Percentiles rank a stretch among this genome's conserved stretches.
These are phyloP conservation scores for Pleurozium schreberi DNA, from an alignment of 225 moss, liverwort and hornwort genomes.

Conservation along the genomic window DNA sequence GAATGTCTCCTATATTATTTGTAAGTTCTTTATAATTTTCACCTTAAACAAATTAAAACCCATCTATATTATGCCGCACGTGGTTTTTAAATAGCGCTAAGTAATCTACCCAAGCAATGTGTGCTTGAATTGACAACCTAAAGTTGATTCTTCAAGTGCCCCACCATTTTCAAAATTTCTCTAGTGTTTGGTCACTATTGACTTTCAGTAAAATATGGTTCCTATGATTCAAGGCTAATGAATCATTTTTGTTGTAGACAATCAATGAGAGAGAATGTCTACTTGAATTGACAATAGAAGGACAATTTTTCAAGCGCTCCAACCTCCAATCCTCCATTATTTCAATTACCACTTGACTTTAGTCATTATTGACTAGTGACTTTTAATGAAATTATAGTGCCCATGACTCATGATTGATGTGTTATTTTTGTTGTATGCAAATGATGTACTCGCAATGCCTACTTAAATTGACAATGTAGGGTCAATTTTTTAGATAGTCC, in stretches of 20 bases:
- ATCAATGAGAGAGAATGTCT: not conserved
- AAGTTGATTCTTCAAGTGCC: not conserved
- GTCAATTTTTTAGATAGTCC: not conserved
- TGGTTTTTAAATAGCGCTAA: too few relatives aligned
- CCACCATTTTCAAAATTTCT: not conserved
- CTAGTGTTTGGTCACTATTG: not conserved
- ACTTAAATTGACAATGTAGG: not conserved
- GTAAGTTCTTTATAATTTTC: too few relatives aligned
- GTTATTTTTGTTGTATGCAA: not conserved
- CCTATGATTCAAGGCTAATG: rapidly evolving
- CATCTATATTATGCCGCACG: too few relatives aligned
- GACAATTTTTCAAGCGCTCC: rapidly evolving
- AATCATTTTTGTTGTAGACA: not conserved
- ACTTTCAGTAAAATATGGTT: not conserved
- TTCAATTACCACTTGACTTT: not conserved
- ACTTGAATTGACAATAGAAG: not conserved
- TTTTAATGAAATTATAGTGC: not conserved
- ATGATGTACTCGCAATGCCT: not conserved
- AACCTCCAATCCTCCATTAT: not conserved
- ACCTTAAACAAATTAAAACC: too few relatives aligned
- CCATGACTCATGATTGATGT: not conserved
- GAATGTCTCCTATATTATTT: too few relatives aligned
- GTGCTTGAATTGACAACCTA: not conserved
- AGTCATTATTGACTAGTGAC: not conserved
- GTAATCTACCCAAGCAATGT: too few relatives aligned